Evolutionary conservation across 441 rosid species (phyloP).

Genomic region (Viola pubescens): DNA sequence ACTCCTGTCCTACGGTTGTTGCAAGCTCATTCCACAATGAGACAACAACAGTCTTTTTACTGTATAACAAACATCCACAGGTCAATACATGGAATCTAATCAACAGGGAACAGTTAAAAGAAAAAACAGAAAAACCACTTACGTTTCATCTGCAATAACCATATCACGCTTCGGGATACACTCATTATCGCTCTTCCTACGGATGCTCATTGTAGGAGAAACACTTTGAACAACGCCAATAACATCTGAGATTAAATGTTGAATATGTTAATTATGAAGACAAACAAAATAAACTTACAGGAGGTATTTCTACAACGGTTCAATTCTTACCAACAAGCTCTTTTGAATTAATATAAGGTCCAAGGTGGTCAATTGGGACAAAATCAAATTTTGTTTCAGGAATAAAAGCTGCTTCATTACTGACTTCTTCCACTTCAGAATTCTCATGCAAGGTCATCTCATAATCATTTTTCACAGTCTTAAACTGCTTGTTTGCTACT

Average conservation of each 20-base stretch:
- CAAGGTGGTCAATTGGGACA: slow-evolving; percentile 74
- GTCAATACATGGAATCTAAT: slow-evolving; percentile 9
- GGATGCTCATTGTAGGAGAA: slow-evolving; percentile 63
- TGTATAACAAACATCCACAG: slow-evolving; percentile 15
- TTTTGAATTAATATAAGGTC: slow-evolving; percentile 54
- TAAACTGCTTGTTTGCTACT: slow-evolving; percentile 82
- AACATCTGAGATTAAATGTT: slow-evolving; percentile 39
- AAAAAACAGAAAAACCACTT: slow-evolving; percentile 11
- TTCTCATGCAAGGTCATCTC: slow-evolving; percentile 85
- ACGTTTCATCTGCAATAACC: slow-evolving; percentile 75
- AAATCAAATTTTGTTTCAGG: slow-evolving; percentile 75
- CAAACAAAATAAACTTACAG: not conserved
- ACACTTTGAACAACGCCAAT: slow-evolving; percentile 87
- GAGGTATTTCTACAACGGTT: not conserved
- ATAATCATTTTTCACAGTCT: slow-evolving; percentile 82
- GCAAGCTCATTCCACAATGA: slow-evolving; percentile 91
- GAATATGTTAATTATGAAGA: not conserved
- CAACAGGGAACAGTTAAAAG: not conserved
- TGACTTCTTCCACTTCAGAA: slow-evolving; percentile 78
- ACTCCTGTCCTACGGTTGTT: slow-evolving; percentile 59
- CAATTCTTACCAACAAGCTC: slow-evolving; percentile 63
- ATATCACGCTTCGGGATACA: slow-evolving; percentile 77
- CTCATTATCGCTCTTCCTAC: slow-evolving; percentile 77
- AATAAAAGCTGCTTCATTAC: slow-evolving; percentile 50
- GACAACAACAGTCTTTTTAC: slow-evolving; percentile 76